Evolutionary conservation across 805 yeast genomes (phyloP), one percentile per base, ranked within the genome.

Genomic region (Millerago galiae): DNA sequence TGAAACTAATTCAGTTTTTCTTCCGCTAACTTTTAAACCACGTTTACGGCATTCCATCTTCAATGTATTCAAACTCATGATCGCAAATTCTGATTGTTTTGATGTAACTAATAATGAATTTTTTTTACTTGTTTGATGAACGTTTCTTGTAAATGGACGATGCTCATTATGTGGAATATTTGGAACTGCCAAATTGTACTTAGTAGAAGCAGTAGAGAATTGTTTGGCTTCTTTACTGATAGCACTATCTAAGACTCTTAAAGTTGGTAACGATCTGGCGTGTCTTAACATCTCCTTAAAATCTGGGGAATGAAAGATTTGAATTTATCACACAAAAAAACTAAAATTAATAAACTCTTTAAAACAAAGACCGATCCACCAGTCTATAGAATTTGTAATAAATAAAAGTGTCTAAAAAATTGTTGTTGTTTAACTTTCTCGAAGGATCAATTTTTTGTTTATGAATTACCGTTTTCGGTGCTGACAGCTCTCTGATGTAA

Each of bases 1-100:
- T 9, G 61, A 54, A 21, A 80, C 67, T 18, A 81, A 61, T 26
- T 81, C 86, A 9, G 71, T 59, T 53, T 81, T 81, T 38, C 69
- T 68, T 12, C 89, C 89, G n/a, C 76, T 62, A 0, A 79, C 72
- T 51, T 73, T 77, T 45, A 81, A 58, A 0, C 85, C 84, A 46
- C 81, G 70, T 43, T 63, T 65, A 43, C 74, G 73, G 56, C 86
- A 79, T 55, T 81, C 86, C 40, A 57, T 58, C 54, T 75, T 79
- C 50, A 81, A 66, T 2, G 75, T 67, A 41, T 74, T 72, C 32
- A 80, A 62, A 34, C 76, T 75, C 75, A 79, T 71, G 25, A 61
- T 49, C 8, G 51, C 40, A 38, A 59, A 61, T 31, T 54, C 59
- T 6, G 60, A 51, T 31, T 49, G 53, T 35, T 50, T 55, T 14